These are phyloP conservation scores for Globisporangium alternatum DNA, from an alignment of 352 stramenopile species.

Conservation along the genomic window DNA sequence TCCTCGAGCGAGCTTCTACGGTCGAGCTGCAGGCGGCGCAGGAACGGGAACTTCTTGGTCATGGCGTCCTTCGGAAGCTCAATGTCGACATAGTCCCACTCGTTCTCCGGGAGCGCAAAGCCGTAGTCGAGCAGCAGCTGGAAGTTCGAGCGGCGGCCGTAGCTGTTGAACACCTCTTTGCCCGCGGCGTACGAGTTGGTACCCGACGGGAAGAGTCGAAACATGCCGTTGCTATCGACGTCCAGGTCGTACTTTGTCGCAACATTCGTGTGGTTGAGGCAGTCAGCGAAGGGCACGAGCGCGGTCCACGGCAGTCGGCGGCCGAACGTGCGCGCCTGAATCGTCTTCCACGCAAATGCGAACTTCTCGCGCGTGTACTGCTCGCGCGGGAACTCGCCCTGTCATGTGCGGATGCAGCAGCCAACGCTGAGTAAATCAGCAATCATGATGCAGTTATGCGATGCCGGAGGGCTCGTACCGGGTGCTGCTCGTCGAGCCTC, in stretches of 20 bases:
- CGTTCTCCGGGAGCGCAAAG: conserved; percentile 87
- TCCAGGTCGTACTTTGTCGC: conserved; percentile 87
- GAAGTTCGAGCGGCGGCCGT: conserved; percentile 85
- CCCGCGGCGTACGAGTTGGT: conserved; percentile 51
- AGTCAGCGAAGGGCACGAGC: conserved; percentile 91
- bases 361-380: conserved; percentile 72
- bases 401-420: not conserved
- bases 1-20: conserved; percentile 41
- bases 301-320: conserved; percentile 86
- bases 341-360: conserved; percentile 84
- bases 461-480: conserved; percentile 21
- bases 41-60: conserved; percentile 41
- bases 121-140: conserved; percentile 91
- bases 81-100: conserved; percentile 85
- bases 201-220: conserved; percentile 67
- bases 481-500: conserved; percentile 45
- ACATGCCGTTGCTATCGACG: conserved; percentile 47
- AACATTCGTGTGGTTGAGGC: conserved; percentile 90
- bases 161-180: conserved; percentile 90
- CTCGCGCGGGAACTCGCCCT: conserved; percentile 43
- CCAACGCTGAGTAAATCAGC: not conserved
- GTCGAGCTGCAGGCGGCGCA: conserved; percentile 50
- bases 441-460: no score
- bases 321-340: conserved; percentile 91
- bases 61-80: conserved; percentile 39